A percentile compares a stretch with the other conserved stretches of the same genome.
These are phyloP conservation scores for Phytophthora rubi DNA, from an alignment of 352 stramenopile genomes.

Conservation along the genomic window DNA sequence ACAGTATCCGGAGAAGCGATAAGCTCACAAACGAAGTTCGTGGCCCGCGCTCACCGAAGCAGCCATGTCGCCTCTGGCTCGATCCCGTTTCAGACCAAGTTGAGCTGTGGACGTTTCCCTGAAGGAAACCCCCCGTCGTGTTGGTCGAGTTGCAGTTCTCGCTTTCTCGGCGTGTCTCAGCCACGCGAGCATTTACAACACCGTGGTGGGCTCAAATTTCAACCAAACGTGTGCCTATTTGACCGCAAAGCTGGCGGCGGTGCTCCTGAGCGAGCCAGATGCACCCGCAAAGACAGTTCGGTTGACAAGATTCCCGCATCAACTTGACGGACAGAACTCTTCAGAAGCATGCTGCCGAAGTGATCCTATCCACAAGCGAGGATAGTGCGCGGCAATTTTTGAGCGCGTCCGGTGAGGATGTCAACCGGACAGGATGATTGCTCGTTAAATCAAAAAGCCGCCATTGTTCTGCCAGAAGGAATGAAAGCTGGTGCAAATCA, in stretches of 20 bases:
- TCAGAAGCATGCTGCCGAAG: neutral
- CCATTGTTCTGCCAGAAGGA: no score
- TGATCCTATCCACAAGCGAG: neutral
- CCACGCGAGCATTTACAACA: neutral
- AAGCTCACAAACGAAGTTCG: neutral
- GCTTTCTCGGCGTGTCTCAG: neutral
- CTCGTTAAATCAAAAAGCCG: neutral
- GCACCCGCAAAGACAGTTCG: conserved; percentile 1
- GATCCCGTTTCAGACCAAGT: neutral
- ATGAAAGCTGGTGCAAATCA: neutral
- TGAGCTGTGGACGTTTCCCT: no score
- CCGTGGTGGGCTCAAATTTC: neutral
- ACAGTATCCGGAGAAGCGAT: no score
- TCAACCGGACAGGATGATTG: neutral
- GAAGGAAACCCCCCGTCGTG: no score
- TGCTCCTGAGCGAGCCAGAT: neutral
- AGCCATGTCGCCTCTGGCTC: neutral
- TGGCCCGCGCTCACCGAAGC: neutral
- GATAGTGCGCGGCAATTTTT: neutral
- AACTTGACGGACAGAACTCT: neutral
- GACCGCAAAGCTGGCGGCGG: no score
- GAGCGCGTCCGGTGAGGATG: neutral
- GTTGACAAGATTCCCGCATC: neutral
- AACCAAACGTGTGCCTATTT: neutral
- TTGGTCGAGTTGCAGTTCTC: neutral